Evolutionary conservation across 441 rosid genomes (phyloP), one percentile per base, ranked within the genome.

Genomic region (Pelargonium cotyledonis): DNA sequence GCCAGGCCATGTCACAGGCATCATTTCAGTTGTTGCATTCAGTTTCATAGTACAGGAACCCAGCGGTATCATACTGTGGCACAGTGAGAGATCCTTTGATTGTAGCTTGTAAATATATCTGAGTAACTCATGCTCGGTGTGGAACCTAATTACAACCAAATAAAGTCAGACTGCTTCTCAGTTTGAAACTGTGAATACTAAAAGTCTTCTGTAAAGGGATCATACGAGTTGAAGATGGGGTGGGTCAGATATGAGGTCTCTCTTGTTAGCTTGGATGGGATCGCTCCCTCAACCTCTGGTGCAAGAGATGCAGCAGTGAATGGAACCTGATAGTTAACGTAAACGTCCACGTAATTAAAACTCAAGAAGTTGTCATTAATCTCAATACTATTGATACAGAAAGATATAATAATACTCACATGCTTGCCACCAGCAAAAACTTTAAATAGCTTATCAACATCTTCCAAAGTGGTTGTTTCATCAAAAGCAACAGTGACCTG

Each of bases 1-100:
- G 76, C 77, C 82, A 69, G 99, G 96, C 88, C 88, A 89, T 60
- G 99, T 85, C 74, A 91, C 96, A 6, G 99, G 97, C 89, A 88
- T 84, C 99, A 94, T 94, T 80, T 94, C 97, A 66, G 91, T 77
- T 31, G 96, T 95, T 63, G 99, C 99, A 67, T 95, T 95, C 84
- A 95, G 73, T 79, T 95, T 95, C 97, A 92, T 92, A 0, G 99
- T 95, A 75, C 99, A 89, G 72, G 99, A 95, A 72, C 99, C 97
- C 81, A 95, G 72, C 1, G 99, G 96, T 82, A 95, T 95, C 99
- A 95, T 95, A 77, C 97, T 88, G 78, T 95, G 99, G 89, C 99
- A 94, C 76, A 91, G 75, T 46, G 99, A 91, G 65, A 94, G 92
- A 86, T 94, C 99, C 81, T 87, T 91, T 18, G 92, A 84, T 77